Conservation (phyloP, 179 eudicot species). For the Spergularia azorica region DNA sequence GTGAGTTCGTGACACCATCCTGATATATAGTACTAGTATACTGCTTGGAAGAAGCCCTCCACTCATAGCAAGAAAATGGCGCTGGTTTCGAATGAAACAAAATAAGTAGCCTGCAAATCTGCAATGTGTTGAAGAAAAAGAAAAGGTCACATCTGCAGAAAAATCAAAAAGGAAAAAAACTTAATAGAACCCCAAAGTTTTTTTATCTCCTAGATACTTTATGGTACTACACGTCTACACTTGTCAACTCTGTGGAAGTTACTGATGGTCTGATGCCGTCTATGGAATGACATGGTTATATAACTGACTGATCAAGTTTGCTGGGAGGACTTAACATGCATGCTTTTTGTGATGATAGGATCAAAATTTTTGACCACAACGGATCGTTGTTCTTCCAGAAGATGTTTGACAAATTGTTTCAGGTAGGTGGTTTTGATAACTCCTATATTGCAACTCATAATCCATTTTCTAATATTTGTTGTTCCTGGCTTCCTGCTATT, state of each 20-base stretch:
- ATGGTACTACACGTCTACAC: not conserved
- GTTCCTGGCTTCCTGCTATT: constrained; percentile 12
- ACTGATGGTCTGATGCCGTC: not conserved
- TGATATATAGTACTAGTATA: too few relatives aligned
- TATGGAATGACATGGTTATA: not conserved
- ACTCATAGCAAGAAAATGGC: too few relatives aligned
- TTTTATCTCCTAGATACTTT: not conserved
- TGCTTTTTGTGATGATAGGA: constrained; percentile 44
- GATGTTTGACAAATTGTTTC: constrained; percentile 89
- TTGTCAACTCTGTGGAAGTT: not conserved
- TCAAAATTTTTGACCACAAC: constrained; percentile 82
- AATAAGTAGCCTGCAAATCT: too few relatives aligned
- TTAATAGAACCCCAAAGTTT: too few relatives aligned
- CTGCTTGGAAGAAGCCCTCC: too few relatives aligned
- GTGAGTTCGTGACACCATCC: too few relatives aligned
- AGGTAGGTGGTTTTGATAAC: constrained; percentile 47
- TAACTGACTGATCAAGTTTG: not conserved
- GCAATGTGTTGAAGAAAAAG: too few relatives aligned
- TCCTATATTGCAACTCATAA: not conserved
- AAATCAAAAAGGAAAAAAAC: too few relatives aligned
- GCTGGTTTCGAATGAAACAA: too few relatives aligned
- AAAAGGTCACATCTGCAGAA: too few relatives aligned
- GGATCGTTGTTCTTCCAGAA: constrained; percentile 80
- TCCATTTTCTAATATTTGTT: not conserved
- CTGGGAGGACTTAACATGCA: constrained; percentile 13